Evolutionary conservation across 2,329 filamentous ascomycete species (phyloP).

Genomic region (Aspergillus sp.): DNA sequence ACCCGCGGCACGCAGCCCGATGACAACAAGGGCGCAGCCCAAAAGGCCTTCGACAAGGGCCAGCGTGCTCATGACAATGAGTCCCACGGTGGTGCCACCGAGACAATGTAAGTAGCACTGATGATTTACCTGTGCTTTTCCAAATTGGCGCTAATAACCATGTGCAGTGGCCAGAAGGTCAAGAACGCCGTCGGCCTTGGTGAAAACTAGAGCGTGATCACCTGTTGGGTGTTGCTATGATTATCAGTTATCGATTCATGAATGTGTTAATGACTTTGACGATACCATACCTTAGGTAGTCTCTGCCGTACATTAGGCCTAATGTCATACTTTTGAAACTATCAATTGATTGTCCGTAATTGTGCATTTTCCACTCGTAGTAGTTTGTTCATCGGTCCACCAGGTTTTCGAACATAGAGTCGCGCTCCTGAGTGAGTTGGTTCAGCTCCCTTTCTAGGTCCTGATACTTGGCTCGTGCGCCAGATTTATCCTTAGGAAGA

Average conservation of each 20-base stretch:
- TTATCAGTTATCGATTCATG: neutral
- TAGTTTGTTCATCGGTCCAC: slow-evolving; percentile 47
- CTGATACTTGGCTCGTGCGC: slow-evolving; percentile 70
- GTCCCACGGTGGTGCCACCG: slow-evolving; percentile 36
- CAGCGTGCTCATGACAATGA: slow-evolving; percentile 47
- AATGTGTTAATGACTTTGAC: slow-evolving; percentile 21
- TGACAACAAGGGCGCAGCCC: slow-evolving; percentile 53
- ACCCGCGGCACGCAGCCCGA: slow-evolving; percentile 54
- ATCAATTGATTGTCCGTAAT: neutral
- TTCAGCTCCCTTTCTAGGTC: slow-evolving; percentile 64
- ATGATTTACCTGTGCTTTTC: neutral
- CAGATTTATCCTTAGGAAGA: slow-evolving; percentile 68
- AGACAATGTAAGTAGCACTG: slow-evolving; percentile 39
- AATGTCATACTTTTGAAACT: neutral
- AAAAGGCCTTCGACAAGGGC: slow-evolving; percentile 53
- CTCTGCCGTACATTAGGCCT: slow-evolving; percentile 4
- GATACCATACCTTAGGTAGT: slow-evolving; percentile 24
- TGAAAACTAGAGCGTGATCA: slow-evolving; percentile 22
- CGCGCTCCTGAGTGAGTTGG: slow-evolving; percentile 61
- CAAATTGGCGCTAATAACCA: neutral
- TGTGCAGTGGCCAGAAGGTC: slow-evolving; percentile 42
- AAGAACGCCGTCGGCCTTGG: slow-evolving; percentile 45
- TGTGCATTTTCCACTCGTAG: neutral
- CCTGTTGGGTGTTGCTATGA: neutral
- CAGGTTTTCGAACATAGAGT: slow-evolving; percentile 72